Base-by-base conservation (phyloP, 2,329 filamentous ascomycete genomes). In the Ceratocystis lukuohia region DNA sequence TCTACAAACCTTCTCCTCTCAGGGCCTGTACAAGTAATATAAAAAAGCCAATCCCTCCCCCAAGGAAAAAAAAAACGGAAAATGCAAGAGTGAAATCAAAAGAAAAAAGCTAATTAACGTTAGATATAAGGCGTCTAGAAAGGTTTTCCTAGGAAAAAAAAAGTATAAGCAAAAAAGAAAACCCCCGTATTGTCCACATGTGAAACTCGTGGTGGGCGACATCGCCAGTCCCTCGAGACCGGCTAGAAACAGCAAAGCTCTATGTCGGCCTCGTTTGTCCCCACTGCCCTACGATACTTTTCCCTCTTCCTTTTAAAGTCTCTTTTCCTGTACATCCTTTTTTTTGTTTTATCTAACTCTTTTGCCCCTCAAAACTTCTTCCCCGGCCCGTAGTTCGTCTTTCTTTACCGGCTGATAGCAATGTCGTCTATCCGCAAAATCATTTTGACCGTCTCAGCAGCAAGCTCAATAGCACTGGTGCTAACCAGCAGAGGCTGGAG, bases 391-490 rank as follows among this genome's bases (percentile, higher is more conserved):
- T 20, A 28, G 5, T 17, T 57, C 3, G 15, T 65, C 30, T 28
- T 20, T 8, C 22, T 73, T 73, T 82, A 86, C 77, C 84, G 80
- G 72, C 80, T 84, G 74, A 86, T 76, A 62, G 82, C 82, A 76
- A 86, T 86, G 73, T 86, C 84, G 73, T 86, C 84, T 77, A 86
- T 86, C 74, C 84, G 81, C 73, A 86, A 75, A 74, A 86, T 86
- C 91, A 96, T 94, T 85, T 97, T 99, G 72, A 97, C 94, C 69
- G 94, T 99, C 83, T 99, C 94, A 6, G 93, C 92, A 37, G 94
- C 94, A 76, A 99, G 78, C 80, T 99, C 93, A 72, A 99, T 94
- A 28, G 94, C 91, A 76, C 93, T 97, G 67, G 94, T 99, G 82
- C 91, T 96, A 69, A 99, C 94, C 69, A 99, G 80, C 74, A 99